phyloP scores from a whole-genome alignment of 306 rosid species.

The Citrullus mucosospermus region DNA sequence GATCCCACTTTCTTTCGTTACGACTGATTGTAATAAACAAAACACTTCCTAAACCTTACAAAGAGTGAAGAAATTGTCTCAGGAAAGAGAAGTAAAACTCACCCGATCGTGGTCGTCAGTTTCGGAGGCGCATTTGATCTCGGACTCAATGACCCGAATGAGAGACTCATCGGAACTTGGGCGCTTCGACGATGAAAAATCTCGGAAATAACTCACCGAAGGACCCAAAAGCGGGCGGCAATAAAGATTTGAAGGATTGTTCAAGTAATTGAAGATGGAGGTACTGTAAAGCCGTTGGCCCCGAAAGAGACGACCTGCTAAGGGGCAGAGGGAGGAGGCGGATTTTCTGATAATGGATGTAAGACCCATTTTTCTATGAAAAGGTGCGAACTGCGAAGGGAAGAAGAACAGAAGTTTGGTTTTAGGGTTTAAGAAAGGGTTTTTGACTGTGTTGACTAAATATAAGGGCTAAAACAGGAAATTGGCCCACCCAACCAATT shows the following conservation, averaged over 20 bases:
- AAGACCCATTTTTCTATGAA: conserved; percentile 38
- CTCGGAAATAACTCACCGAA: conserved; percentile 20
- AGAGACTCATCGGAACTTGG: conserved; percentile 44
- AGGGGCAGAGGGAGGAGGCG: conserved; percentile 33
- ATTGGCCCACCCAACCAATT: neutral
- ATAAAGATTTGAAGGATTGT: conserved; percentile 17
- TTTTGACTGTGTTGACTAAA: neutral
- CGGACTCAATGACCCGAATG: conserved; percentile 44
- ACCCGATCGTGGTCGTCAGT: conserved; percentile 45
- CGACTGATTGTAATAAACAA: neutral
- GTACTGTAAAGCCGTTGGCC: conserved; percentile 22
- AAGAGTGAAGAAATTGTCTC: neutral
- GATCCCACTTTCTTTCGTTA: neutral
- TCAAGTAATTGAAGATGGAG: conserved; percentile 19
- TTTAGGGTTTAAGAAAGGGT: conserved; percentile 6
- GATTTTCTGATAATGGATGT: conserved; percentile 57
- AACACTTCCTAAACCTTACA: neutral
- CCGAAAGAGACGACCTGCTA: conserved; percentile 25
- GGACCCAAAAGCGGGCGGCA: conserved; percentile 1
- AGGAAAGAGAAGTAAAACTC: neutral
- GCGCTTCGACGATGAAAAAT: conserved; percentile 35
- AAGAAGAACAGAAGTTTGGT: neutral
- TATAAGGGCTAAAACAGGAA: neutral
- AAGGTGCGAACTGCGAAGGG: neutral
- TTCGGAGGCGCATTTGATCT: conserved; percentile 51